A percentile compares a stretch with the other conserved stretches of the same genome.
phyloP scores from a whole-genome alignment of 2,329 filamentous ascomycete genomes.

The Colletotrichum lindemuthianum region DNA sequence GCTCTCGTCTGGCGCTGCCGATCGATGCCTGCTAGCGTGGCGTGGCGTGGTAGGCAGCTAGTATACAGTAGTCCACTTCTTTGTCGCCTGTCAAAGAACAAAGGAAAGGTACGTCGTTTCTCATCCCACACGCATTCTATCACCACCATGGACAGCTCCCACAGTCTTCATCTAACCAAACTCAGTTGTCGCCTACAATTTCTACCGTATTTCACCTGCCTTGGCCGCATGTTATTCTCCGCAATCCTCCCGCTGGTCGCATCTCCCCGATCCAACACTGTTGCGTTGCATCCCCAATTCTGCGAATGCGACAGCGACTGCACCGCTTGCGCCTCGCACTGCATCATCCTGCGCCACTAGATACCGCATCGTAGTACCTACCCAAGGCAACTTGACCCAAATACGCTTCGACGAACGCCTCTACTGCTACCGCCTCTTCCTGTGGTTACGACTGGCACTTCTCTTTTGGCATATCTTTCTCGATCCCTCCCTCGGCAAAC shows the following conservation, averaged over 20 bases:
- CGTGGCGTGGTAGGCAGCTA: no score
- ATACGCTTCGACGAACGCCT: no score
- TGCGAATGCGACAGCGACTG: background rate
- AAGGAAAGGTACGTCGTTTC: constrained; percentile 1
- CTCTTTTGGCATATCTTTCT: no score
- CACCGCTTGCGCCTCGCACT: background rate
- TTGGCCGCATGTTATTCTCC: constrained; percentile 24
- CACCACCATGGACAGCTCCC: background rate
- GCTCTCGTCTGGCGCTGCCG: background rate
- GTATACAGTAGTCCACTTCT: no score
- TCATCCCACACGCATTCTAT: background rate
- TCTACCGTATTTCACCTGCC: background rate
- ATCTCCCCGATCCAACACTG: background rate
- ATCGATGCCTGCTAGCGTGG: constrained; percentile 9
- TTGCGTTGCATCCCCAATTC: background rate
- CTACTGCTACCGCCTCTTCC: no score
- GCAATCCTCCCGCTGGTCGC: constrained; percentile 7
- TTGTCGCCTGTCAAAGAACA: constrained; percentile 10
- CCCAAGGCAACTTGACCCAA: no score
- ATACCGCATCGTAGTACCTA: no score
- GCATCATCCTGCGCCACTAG: no score
- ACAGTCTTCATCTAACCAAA: background rate
- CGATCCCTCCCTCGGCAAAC: no score
- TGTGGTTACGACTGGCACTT: no score
- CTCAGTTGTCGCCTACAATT: constrained; percentile 6